A percentile compares a stretch with the other conserved stretches of the same genome.
Conservation (phyloP, 169 alveolate species). For the Eimeria necatrix region DNA sequence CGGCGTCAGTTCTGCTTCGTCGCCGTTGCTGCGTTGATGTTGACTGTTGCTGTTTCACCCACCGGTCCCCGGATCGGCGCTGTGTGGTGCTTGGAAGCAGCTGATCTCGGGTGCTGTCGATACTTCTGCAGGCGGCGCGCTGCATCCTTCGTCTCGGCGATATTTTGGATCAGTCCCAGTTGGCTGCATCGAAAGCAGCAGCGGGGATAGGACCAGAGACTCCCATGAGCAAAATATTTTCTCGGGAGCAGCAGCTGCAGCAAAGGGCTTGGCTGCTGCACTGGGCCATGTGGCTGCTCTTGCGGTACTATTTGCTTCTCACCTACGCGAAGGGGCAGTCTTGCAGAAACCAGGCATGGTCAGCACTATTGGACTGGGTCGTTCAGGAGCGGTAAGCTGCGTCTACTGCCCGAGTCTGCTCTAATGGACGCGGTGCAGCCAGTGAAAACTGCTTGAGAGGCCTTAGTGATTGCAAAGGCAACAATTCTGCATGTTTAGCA, state of each 20-base stretch:
- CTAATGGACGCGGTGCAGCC: no score
- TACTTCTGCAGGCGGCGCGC: slow-evolving; percentile 71
- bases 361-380: slow-evolving; percentile 74
- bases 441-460: no score
- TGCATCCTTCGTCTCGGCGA: slow-evolving; percentile 80
- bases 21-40: neutral
- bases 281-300: slow-evolving; percentile 81
- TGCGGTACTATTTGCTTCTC: slow-evolving; percentile 73
- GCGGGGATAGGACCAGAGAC: slow-evolving; percentile 67
- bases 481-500: no score
- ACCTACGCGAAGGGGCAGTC: slow-evolving; percentile 72
- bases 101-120: neutral
- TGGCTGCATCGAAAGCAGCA: slow-evolving; percentile 73
- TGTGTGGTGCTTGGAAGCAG: neutral
- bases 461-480: no score
- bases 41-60: neutral
- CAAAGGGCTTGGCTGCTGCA: slow-evolving; percentile 82
- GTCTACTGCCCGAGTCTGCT: neutral
- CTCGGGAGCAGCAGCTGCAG: slow-evolving; percentile 77
- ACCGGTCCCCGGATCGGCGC: neutral
- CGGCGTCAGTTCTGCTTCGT: slow-evolving; percentile 1
- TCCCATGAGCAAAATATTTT: slow-evolving; percentile 54
- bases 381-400: slow-evolving; percentile 77
- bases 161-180: slow-evolving; percentile 75
- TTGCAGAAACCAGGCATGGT: slow-evolving; percentile 78